Conservation (phyloP, 1,284 basidiomycete species). For the Puccinia polysora region DNA sequence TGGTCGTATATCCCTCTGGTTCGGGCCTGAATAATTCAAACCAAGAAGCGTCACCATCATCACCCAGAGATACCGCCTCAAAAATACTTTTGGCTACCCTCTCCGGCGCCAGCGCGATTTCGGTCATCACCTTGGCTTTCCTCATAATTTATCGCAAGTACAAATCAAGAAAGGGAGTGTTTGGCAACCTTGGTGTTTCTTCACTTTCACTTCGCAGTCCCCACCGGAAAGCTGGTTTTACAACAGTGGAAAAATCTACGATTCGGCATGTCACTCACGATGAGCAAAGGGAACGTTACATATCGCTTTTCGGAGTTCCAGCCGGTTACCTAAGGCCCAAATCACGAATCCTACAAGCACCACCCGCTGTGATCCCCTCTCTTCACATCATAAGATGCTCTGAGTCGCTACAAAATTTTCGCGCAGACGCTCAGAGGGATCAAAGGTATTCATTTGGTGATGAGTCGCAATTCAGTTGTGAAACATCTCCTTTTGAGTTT, state of each 20-base stretch:
- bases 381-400: background rate
- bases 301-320: conserved; percentile 20
- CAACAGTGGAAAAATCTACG: background rate
- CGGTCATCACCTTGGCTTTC: conserved; percentile 1
- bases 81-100: conserved; percentile 1
- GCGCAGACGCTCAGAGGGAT: background rate
- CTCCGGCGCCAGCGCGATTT: conserved; percentile 3
- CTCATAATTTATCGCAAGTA: conserved; percentile 10
- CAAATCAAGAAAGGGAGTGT: background rate
- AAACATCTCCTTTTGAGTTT: background rate
- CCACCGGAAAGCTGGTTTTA: background rate
- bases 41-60: background rate
- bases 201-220: background rate
- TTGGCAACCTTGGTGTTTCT: background rate
- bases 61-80: background rate
- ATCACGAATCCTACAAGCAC: background rate
- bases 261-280: conserved; percentile 20
- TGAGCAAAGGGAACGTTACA: conserved; percentile 18
- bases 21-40: background rate
- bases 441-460: background rate
- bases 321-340: conserved; percentile 18
- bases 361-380: background rate
- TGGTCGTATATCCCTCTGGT: conserved; percentile 18
- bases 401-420: background rate
- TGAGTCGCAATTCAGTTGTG: background rate